A percentile compares a stretch with the other conserved stretches of the same genome.
Conservation (phyloP, 169 alveolate genomes). For the Pseudocohnilembus persalinus region DNA sequence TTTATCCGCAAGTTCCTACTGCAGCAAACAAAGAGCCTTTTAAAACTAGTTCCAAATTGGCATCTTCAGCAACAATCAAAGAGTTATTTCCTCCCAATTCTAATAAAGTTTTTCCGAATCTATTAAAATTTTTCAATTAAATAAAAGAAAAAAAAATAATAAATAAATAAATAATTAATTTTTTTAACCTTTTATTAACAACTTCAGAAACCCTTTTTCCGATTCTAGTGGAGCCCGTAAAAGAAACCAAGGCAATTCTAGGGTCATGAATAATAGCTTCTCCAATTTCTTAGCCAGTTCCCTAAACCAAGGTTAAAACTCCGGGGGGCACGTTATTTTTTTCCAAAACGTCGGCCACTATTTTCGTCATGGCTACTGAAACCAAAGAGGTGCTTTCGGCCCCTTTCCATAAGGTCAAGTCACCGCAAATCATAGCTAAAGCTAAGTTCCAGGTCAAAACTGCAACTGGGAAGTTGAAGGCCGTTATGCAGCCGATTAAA, state of each 20-base stretch:
- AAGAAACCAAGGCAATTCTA: slow-evolving; percentile 55
- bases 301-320: slow-evolving; percentile 46
- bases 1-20: slow-evolving; percentile 70
- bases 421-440: slow-evolving; percentile 78
- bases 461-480: slow-evolving; percentile 86
- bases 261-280: slow-evolving; percentile 62
- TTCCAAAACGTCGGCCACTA: slow-evolving; percentile 63
- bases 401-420: slow-evolving; percentile 77
- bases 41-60: slow-evolving; percentile 58
- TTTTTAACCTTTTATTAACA: slow-evolving; percentile 31
- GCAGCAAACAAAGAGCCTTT: slow-evolving; percentile 68
- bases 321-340: slow-evolving; percentile 57
- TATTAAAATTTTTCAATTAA: neutral
- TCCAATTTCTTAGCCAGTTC: slow-evolving; percentile 73
- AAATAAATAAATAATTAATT: too few species aligned
- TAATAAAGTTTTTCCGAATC: slow-evolving; percentile 60
- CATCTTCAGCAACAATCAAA: slow-evolving; percentile 54
- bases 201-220: slow-evolving; percentile 47
- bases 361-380: slow-evolving; percentile 66
- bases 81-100: slow-evolving; percentile 72
- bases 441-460: slow-evolving; percentile 83
- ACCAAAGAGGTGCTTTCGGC: slow-evolving; percentile 67
- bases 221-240: slow-evolving; percentile 59
- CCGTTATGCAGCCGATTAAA: slow-evolving; percentile 76
- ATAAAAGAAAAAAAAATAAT: neutral